Conservation (phyloP, 2,329 filamentous ascomycete genomes). For the Nothophaeocryptopus gaeumannii region DNA sequence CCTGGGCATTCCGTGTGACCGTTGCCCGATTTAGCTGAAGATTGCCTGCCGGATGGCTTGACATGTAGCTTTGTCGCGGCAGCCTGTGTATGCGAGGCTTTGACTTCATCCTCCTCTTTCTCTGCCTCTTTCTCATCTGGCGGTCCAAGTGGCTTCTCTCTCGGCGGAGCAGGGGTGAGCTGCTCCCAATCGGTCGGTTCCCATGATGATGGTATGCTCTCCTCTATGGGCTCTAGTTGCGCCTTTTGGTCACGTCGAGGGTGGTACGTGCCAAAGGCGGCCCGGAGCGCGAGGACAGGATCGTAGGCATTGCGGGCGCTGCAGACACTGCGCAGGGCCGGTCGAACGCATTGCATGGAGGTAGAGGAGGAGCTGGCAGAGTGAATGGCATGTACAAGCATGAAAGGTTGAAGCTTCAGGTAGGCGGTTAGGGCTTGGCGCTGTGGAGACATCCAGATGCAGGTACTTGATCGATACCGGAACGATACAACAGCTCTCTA, state of each 20-base stretch:
- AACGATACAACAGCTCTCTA: no score
- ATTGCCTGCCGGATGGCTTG: not conserved
- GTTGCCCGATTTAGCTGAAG: not conserved
- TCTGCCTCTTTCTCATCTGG: not conserved
- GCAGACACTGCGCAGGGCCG: constrained; percentile 18
- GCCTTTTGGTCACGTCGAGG: not conserved
- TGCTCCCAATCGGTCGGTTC: constrained; percentile 7
- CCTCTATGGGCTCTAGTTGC: not conserved
- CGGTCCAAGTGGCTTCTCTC: not conserved
- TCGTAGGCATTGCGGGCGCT: constrained; percentile 26
- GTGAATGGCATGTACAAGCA: no score
- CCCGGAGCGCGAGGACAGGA: constrained; percentile 19
- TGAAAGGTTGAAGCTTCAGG: no score
- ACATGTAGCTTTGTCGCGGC: not conserved
- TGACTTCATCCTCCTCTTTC: not conserved
- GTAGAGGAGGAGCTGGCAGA: not conserved
- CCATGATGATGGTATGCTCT: constrained; percentile 4
- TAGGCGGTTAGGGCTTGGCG: no score
- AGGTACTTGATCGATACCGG: no score
- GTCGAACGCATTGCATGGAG: constrained; percentile 22
- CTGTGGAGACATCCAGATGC: no score
- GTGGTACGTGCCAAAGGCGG: constrained; percentile 19
- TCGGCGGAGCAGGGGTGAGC: not conserved
- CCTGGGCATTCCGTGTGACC: not conserved
- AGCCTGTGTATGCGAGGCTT: not conserved